Percentiles rank a stretch among this genome's conserved stretches.
Evolutionary conservation across 1,139 yeast species (phyloP).

Genomic region (Geotrichum citri-aurantii): DNA sequence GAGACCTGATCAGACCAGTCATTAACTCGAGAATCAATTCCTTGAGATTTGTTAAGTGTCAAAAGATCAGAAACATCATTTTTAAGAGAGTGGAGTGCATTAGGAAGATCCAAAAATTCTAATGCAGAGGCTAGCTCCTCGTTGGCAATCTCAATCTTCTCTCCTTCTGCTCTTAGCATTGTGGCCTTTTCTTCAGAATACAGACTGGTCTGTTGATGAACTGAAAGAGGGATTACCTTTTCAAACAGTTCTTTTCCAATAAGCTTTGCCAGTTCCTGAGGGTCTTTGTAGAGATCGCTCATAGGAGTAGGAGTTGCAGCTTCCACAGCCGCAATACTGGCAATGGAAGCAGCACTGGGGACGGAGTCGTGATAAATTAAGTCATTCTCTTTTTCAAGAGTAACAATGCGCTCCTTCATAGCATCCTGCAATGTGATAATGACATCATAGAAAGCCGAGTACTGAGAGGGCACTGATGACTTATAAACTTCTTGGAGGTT

Average conservation of each 20-base stretch:
- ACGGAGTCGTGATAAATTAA: slow-evolving; percentile 75
- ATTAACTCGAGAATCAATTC: slow-evolving; percentile 28
- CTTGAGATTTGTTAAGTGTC: slow-evolving; percentile 15
- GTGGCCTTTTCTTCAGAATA: slow-evolving; percentile 89
- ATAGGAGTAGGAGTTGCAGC: slow-evolving; percentile 65
- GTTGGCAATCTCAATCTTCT: slow-evolving; percentile 69
- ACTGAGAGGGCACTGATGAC: slow-evolving; percentile 25
- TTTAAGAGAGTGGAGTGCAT: slow-evolving; percentile 49
- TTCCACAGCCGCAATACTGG: slow-evolving; percentile 65
- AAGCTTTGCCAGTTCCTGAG: slow-evolving; percentile 46
- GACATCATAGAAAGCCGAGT: slow-evolving; percentile 23
- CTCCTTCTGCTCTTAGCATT: slow-evolving; percentile 66
- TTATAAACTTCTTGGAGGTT: slow-evolving; percentile 25
- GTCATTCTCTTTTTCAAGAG: slow-evolving; percentile 76
- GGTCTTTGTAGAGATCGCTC: slow-evolving; percentile 45
- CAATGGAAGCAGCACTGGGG: slow-evolving; percentile 52
- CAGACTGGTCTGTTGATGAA: slow-evolving; percentile 78
- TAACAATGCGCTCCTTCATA: slow-evolving; percentile 42
- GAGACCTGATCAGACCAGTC: slow-evolving; percentile 36
- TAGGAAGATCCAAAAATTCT: slow-evolving; percentile 74
- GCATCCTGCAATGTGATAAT: slow-evolving; percentile 30
- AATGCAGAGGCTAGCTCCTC: slow-evolving; percentile 73
- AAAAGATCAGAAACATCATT: slow-evolving; percentile 17
- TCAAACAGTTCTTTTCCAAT: slow-evolving; percentile 56
- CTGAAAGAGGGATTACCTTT: slow-evolving; percentile 77